Evolutionary conservation across 2,329 filamentous ascomycete species (phyloP).

Genomic region (Periglandula ipomoeae): DNA sequence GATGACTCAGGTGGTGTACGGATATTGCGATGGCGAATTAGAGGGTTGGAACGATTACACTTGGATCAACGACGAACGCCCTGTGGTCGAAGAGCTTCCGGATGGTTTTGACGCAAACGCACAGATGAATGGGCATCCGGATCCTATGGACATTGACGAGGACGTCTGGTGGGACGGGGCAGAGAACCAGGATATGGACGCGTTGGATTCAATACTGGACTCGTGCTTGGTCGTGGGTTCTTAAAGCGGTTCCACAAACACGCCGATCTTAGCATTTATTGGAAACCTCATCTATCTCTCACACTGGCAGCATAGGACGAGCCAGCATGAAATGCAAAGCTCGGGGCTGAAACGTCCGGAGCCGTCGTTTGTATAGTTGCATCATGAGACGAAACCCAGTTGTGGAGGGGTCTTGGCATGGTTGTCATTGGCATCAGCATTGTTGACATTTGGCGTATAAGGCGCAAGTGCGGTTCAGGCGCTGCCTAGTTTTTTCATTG

Average conservation of each 20-base stretch:
- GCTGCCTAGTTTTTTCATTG: not conserved
- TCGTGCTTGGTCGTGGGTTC: constrained; percentile 42
- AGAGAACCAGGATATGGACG: constrained; percentile 38
- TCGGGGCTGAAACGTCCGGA: not conserved
- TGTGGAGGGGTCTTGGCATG: not conserved
- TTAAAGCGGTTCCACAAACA: constrained; percentile 9
- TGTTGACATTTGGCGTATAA: constrained; percentile 2
- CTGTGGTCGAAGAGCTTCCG: constrained; percentile 20
- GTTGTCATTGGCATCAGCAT: constrained; percentile 5
- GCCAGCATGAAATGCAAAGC: not conserved
- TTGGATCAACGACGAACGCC: constrained; percentile 33
- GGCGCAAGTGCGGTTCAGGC: not conserved
- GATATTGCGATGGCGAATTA: constrained; percentile 67
- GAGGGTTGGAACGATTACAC: constrained; percentile 57
- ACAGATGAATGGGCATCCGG: constrained; percentile 40
- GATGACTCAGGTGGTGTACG: constrained; percentile 58
- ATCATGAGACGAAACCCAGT: not conserved
- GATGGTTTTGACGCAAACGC: constrained; percentile 16
- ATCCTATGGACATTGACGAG: constrained; percentile 51
- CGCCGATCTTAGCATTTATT: not conserved
- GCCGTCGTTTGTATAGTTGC: not conserved
- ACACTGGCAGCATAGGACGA: not conserved
- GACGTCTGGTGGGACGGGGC: constrained; percentile 56
- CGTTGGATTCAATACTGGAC: constrained; percentile 48
- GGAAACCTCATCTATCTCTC: not conserved